These are phyloP conservation scores for Fusarium proliferatum DNA, from an alignment of 2,329 filamentous ascomycete species.

Conservation along the genomic window DNA sequence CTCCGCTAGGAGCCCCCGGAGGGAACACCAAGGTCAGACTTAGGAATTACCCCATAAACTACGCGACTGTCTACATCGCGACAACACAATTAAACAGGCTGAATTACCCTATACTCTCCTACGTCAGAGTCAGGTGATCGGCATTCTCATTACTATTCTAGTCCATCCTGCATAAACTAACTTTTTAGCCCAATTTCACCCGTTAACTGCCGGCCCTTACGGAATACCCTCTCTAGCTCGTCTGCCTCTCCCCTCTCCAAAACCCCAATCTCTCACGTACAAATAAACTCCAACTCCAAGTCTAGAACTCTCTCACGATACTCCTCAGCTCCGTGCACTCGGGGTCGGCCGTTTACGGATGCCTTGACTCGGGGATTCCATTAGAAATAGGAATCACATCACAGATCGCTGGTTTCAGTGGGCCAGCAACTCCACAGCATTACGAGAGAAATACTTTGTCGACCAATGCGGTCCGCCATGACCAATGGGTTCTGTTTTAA, in stretches of 20 bases:
- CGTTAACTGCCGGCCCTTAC: constrained; percentile 7
- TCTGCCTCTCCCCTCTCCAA: background rate
- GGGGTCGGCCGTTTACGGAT: constrained; percentile 27
- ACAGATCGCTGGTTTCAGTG: constrained; percentile 19
- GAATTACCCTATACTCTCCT: constrained; percentile 9
- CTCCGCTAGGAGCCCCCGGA: background rate
- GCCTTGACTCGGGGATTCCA: constrained; percentile 22
- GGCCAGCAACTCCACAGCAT: constrained; percentile 18
- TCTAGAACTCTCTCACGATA: background rate
- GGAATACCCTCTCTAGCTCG: background rate
- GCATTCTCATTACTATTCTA: background rate
- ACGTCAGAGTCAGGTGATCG: constrained; percentile 4
- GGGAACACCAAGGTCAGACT: background rate
- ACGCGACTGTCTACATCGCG: background rate
- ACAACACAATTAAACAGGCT: background rate
- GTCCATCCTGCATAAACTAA: background rate
- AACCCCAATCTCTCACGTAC: background rate
- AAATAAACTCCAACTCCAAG: background rate
- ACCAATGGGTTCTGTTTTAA: constrained; percentile 35
- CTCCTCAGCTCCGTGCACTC: background rate
- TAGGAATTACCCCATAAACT: background rate
- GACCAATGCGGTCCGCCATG: constrained; percentile 20
- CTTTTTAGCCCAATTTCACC: background rate
- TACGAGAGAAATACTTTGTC: constrained; percentile 15
- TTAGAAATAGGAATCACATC: constrained; percentile 32